Evolutionary conservation across 2,329 filamentous ascomycete genomes (phyloP), one percentile per base, ranked within the genome.

Genomic region (Lasiodiplodia sp.): DNA sequence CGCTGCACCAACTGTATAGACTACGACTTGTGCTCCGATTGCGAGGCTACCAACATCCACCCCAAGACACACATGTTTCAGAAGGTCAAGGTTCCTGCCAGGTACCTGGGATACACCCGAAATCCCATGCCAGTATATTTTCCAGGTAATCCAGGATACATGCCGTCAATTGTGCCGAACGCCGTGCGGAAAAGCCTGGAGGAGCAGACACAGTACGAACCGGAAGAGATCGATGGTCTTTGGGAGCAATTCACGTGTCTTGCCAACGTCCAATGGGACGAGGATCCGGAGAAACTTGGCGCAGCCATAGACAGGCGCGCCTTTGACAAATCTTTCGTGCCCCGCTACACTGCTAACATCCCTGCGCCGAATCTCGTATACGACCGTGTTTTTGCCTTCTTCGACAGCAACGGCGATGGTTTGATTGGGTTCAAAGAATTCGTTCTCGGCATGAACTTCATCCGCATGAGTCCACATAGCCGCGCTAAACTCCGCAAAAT

Each of bases 231-330:
- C 6, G 95, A 98, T 80, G 95, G 94, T 7, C 88, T 97, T 52
- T 98, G 94, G 91, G 95, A 98, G 76, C 95, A 98, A 76, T 99
- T 97, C 87, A 94, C 92, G 5, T 97, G 94, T 78, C 90, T 97
- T 80, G 95, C 95, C 52, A 95, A 92, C 72, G 91, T 90, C 6
- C 90, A 95, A 76, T 97, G 92, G 91, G 83, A 88, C 40, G 87
- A 91, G 21, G 95, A 98, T 76, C 92, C 93, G 0, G 89, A 92
- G 73, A 87, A 90, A 25, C 85, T 97, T 52, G 85, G 87, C 67
- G 86, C 95, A 73, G 96, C 94, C 40, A 96, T 98, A 84, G 94
- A 98, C 77, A 89, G 94, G 70, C 92, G 91, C 79, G 97, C 93
- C 0, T 99, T 99, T 80, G 93, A 97, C 77, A 89, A 92, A 58